These are phyloP conservation scores for Aureobasidium namibiae DNA, from an alignment of 2,329 filamentous ascomycete species.

Conservation along the genomic window DNA sequence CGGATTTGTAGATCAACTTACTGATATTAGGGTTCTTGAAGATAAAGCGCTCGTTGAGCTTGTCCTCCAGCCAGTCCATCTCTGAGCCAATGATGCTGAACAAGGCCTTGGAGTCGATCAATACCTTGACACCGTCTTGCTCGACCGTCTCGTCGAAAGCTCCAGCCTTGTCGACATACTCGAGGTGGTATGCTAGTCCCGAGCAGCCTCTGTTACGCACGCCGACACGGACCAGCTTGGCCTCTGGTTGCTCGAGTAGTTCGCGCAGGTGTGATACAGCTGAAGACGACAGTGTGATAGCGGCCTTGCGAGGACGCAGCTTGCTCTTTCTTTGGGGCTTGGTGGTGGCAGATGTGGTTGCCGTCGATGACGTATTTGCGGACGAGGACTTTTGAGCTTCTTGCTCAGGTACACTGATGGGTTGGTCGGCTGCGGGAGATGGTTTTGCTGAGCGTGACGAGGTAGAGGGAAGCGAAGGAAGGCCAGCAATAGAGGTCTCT, in stretches of 20 bases:
- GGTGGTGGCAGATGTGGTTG: slow-evolving; percentile 29
- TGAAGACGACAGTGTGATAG: slow-evolving; percentile 73
- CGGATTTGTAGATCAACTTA: slow-evolving; percentile 44
- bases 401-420: slow-evolving; percentile 48
- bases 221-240: slow-evolving; percentile 88
- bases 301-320: slow-evolving; percentile 76
- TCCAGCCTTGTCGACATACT: slow-evolving; percentile 87
- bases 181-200: slow-evolving; percentile 83
- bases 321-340: slow-evolving; percentile 54
- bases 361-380: slow-evolving; percentile 23
- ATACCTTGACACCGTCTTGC: slow-evolving; percentile 89
- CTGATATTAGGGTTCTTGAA: slow-evolving; percentile 98
- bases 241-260: slow-evolving; percentile 74
- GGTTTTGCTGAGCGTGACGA: slow-evolving; percentile 33
- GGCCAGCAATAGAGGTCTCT: slow-evolving; percentile 52
- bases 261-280: slow-evolving; percentile 72
- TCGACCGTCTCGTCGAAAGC: slow-evolving; percentile 87
- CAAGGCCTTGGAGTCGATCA: slow-evolving; percentile 94
- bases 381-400: slow-evolving; percentile 55
- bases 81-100: slow-evolving; percentile 98
- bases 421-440: slow-evolving; percentile 18
- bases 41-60: slow-evolving; percentile 82
- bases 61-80: slow-evolving; percentile 98
- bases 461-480: slow-evolving; percentile 34
- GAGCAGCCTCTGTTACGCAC: slow-evolving; percentile 93